Conservation (phyloP, 129 eudicot species). For the Tagetes erecta region DNA sequence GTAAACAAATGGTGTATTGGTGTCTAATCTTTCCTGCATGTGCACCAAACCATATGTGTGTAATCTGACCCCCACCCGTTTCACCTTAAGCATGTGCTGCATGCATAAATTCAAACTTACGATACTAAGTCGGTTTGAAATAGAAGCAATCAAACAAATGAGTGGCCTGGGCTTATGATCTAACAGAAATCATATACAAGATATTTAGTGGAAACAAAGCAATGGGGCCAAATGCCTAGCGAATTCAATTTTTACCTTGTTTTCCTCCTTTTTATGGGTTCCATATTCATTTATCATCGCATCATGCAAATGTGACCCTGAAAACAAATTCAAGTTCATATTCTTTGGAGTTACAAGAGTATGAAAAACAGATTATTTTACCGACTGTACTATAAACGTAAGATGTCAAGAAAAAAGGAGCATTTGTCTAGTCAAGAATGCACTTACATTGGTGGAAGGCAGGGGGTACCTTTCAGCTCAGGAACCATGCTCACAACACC, state of each 20-base stretch:
- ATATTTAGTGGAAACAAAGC: constrained; percentile 19
- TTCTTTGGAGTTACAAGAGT: constrained; percentile 8
- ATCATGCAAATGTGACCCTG: constrained; percentile 11
- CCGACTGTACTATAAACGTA: not conserved
- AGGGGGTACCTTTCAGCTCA: constrained; percentile 23
- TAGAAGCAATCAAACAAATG: not conserved
- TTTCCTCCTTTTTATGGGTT: not conserved
- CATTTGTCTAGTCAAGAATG: constrained; percentile 26
- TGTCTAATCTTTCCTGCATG: constrained; percentile 23
- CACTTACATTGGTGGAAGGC: constrained; percentile 36
- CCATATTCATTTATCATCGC: constrained; percentile 1
- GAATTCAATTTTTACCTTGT: not conserved
- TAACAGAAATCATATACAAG: constrained; percentile 20
- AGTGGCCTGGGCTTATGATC: constrained; percentile 13
- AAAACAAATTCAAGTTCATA: constrained; percentile 3
- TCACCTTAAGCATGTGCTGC: constrained; percentile 1
- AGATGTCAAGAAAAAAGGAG: constrained; percentile 17
- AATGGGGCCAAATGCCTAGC: constrained; percentile 19
- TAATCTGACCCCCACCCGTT: constrained; percentile 16
- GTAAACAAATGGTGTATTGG: constrained; percentile 23
- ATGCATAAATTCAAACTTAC: constrained; percentile 22
- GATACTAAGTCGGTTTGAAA: constrained; percentile 22
- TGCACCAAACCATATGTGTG: constrained; percentile 27
- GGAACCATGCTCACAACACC: constrained; percentile 11
- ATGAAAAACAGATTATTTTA: not conserved